Evolutionary conservation across 2,329 filamentous ascomycete genomes (phyloP), one percentile per base, ranked within the genome.

Genomic region (Samsoniella hepiali): DNA sequence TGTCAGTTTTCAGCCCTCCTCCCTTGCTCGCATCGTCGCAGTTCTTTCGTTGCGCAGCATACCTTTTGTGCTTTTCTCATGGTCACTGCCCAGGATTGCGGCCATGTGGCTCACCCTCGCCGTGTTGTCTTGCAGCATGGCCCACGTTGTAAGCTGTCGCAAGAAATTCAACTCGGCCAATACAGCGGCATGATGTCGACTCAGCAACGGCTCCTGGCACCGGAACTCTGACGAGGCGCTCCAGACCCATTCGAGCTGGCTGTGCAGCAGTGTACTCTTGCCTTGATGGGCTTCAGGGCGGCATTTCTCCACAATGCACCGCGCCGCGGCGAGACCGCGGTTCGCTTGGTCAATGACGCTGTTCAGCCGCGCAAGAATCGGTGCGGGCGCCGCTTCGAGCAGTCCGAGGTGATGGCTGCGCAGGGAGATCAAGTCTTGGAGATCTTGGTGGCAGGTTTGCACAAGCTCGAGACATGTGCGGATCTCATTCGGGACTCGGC

Each of bases 371-470:
- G 66, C 57, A n/a, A 75, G 68, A 13, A 72, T 67, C 22, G 61
- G 62, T 11, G 70, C 68, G 1, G 68, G 68, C 4, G 65, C 65
- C 22, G 53, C 42, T 40, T 69, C 54, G 0, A 74, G 67, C 3
- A 73, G 65, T 3, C 62, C 45, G 3, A 74, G 65, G 29, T 69
- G 69, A 32, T 72, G 66, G 22, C 71, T 69, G 3, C 73, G 70
- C 1, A 75, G 63, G n/a, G 70, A 68, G 44, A 75, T 73, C 22
- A 75, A 68, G n/a, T 72, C 69, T 34, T 74, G 70, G 5, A 75
- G 68, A 54, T 75, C 73, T 7, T 62, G 60, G 36, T 75, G 65
- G 58, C 72, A 75, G n/a, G 69, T 72, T 5, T 70, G 68, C 0
- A 75, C 70, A 8, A 75, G 72, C 31, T 75, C 72, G 17, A 75